These are phyloP conservation scores for Alternaria arbusti DNA, from an alignment of 2,329 filamentous ascomycete species.

Conservation along the genomic window DNA sequence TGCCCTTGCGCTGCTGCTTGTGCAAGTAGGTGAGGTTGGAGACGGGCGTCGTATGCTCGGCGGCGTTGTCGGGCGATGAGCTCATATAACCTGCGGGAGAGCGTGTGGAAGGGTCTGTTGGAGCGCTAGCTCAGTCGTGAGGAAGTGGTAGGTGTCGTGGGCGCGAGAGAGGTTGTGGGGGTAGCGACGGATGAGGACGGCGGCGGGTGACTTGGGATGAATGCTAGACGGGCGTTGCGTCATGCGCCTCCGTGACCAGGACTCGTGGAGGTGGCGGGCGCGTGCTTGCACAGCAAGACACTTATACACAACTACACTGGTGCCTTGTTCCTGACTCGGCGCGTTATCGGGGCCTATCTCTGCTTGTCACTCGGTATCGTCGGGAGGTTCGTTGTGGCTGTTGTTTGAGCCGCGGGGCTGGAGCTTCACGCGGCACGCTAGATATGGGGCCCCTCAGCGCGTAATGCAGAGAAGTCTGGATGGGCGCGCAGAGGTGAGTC, in stretches of 20 bases:
- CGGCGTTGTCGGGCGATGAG: constrained; percentile 44
- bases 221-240: constrained; percentile 32
- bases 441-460: constrained; percentile 24
- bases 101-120: constrained; percentile 10
- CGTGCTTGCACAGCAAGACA: constrained; percentile 23
- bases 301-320: constrained; percentile 6
- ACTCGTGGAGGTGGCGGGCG: constrained; percentile 25
- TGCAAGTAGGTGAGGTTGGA: constrained; percentile 45
- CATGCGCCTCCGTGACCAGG: constrained; percentile 29
- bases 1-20: constrained; percentile 44
- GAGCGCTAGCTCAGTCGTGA: constrained; percentile 13
- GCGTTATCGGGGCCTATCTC: constrained; percentile 16
- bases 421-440: constrained; percentile 14
- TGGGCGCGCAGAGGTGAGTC: background rate
- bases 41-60: constrained; percentile 39
- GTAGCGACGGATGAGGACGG: constrained; percentile 20
- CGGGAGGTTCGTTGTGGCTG: constrained; percentile 12
- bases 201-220: constrained; percentile 25
- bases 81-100: constrained; percentile 45
- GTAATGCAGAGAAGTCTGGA: constrained; percentile 15
- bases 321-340: constrained; percentile 22
- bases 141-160: constrained; percentile 4
- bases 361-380: constrained; percentile 11
- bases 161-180: constrained; percentile 2
- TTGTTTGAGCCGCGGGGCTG: constrained; percentile 10